Evolutionary conservation across 495 filamentous ascomycete genomes (phyloP).

Genomic region (Amorphotheca resinae): DNA sequence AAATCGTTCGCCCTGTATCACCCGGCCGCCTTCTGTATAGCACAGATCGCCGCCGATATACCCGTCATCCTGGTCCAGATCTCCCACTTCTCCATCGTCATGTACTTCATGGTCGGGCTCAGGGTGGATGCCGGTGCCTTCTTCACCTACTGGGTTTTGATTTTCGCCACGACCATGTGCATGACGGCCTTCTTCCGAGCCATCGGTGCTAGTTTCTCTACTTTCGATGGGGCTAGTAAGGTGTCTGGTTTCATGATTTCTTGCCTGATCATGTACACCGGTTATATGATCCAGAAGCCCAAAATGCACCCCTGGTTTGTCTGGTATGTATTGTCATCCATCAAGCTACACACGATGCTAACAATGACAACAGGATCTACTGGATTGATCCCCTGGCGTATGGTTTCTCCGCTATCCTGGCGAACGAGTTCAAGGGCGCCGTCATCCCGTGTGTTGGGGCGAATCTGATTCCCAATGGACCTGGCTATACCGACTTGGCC

Average conservation of each 20-base stretch:
- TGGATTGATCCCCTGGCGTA: conserved; percentile 32
- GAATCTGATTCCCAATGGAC: conserved; percentile 47
- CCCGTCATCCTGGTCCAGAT: conserved; percentile 54
- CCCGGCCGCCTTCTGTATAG: conserved; percentile 57
- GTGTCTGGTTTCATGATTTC: conserved; percentile 35
- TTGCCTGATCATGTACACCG: conserved; percentile 26
- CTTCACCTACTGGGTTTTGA: conserved; percentile 37
- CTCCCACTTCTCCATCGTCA: conserved; percentile 47
- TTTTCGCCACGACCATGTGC: conserved; percentile 30
- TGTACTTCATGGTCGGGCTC: conserved; percentile 53
- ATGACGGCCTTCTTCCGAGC: conserved; percentile 42
- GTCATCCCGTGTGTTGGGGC: conserved; percentile 38
- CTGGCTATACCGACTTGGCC: conserved; percentile 32
- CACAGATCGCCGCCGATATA: conserved; percentile 54
- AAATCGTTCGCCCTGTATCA: conserved; percentile 61
- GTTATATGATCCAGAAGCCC: conserved; percentile 28
- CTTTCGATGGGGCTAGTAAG: conserved; percentile 43
- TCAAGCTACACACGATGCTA: conserved; percentile 63
- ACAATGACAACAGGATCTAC: conserved; percentile 41
- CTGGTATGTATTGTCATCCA: conserved; percentile 51
- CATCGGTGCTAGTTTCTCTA: conserved; percentile 35
- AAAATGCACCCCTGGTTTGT: conserved; percentile 26
- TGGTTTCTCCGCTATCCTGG: conserved; percentile 29
- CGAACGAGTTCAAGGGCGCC: conserved; percentile 28
- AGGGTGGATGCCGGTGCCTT: conserved; percentile 34